Evolutionary conservation across 257 asterid species (phyloP), one percentile per base, ranked within the genome.

Genomic region (Nicotiana obtusifolia): DNA sequence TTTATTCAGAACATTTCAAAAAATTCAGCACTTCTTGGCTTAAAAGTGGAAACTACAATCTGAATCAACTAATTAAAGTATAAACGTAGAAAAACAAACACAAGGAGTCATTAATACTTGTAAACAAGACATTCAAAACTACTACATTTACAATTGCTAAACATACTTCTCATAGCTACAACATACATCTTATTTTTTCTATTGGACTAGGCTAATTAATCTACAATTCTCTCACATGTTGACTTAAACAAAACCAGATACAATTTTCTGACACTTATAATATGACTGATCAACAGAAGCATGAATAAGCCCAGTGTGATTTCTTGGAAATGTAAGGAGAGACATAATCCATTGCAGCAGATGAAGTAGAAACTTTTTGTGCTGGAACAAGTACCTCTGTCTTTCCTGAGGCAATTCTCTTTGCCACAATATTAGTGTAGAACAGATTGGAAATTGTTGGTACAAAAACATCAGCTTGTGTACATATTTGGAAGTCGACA

Each of bases 341-440:
- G 20, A 86, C 53, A 81, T 86, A 80, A 22, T 86, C 82, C 0
- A 7, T 20, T 15, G 84, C 79, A 26, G 81, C 44, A 33, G 64
- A 28, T 17, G 93, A 65, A 57, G 80, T 24, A 71, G 61, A 71
- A 71, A 1, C 37, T 64, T 80, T 90, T 67, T 81, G 82, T 2
- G 86, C 28, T 2, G 91, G 94, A 71, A 87, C 30, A 0, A 89
- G 59, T 3, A 91, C 80, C 30, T 88, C 89, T 15, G 91, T 88
- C 73, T 86, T 91, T 2, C 93, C 96, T 8, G 86, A 65, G 7
- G 89, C 91, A 52, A 93, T 91, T 78, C 91, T 90, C 49, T 80
- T 78, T 67, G 90, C 98, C 61, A 85, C 87, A 44, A 94, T 88
- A 11, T 83, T 82, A 0, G 86, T 68, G 24, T 92, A 91, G 57